These are phyloP conservation scores for Russula virescens DNA, from an alignment of 768 basidiomycete genomes.

Conservation along the genomic window DNA sequence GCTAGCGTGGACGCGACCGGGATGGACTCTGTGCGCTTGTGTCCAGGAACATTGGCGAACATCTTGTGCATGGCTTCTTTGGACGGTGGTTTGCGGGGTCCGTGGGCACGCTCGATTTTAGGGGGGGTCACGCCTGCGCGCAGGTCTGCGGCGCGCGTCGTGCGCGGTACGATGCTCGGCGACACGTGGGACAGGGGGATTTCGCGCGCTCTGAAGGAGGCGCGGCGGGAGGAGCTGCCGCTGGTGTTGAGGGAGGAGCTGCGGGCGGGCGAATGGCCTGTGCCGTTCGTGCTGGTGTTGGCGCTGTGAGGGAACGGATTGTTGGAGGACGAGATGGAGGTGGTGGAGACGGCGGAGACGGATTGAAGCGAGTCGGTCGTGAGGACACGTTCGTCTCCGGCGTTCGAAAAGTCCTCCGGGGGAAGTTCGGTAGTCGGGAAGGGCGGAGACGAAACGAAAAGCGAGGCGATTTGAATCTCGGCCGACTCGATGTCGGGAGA, in stretches of 20 bases:
- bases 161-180: slow-evolving; percentile 73
- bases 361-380: slow-evolving; percentile 35
- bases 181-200: slow-evolving; percentile 54
- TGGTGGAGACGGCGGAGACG: slow-evolving; percentile 42
- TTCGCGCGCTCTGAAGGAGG: slow-evolving; percentile 58
- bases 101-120: slow-evolving; percentile 33
- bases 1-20: slow-evolving; percentile 69
- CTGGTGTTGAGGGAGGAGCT: slow-evolving; percentile 36
- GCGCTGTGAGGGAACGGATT: slow-evolving; percentile 13
- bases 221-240: slow-evolving; percentile 44
- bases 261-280: slow-evolving; percentile 33
- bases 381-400: slow-evolving; percentile 24
- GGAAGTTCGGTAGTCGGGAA: slow-evolving; percentile 67
- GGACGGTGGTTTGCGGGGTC: slow-evolving; percentile 48
- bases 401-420: slow-evolving; percentile 34
- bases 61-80: slow-evolving; percentile 59
- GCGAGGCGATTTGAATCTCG: slow-evolving; percentile 68
- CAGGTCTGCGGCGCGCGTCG: slow-evolving; percentile 66
- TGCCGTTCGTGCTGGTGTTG: slow-evolving; percentile 13
- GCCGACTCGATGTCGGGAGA: slow-evolving; percentile 62
- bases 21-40: slow-evolving; percentile 66
- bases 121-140: slow-evolving; percentile 55
- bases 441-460: slow-evolving; percentile 80
- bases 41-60: slow-evolving; percentile 76
- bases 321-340: slow-evolving; percentile 36